Evolutionary conservation across 306 rosid genomes (phyloP), one percentile per base, ranked within the genome.

Genomic region (Castanopsis chinensis): DNA sequence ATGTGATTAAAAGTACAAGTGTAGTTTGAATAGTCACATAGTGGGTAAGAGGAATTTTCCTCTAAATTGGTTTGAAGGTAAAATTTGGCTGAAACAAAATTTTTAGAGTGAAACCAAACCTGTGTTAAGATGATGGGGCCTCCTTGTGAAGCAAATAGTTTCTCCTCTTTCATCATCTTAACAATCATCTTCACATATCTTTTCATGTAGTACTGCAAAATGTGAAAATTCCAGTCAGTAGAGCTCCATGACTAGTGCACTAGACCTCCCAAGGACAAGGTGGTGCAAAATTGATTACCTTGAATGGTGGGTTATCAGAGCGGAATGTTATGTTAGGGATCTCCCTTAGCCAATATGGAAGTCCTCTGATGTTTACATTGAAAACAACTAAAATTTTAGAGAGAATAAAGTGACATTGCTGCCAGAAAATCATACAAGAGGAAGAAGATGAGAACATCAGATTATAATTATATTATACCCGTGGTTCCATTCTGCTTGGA

Each of bases 401-500:
- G 5, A 80, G 15, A 53, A 23, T 49, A 60, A n/a, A 33, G n/a
- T 15, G 41, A 8, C 37, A 77, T 17, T 5, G 37, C 1, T 49
- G 58, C 3, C 2, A 53, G 6, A 55, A 30, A 54, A 73, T 52
- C 43, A 18, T 73, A 27, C 15, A 18, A 33, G 52, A 73, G 8
- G 27, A 55, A 25, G 20, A 18, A 25, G 65, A 57, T 32, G 54
- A 83, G 79, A 77, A 76, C n/a, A n/a, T 6, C 19, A 25, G 14
- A 1, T 18, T 51, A 60, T 81, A 94, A n/a, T 6, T 19, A 25
- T 13, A 1, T 18, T 59, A 60, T 81, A 94, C 98, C 99, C 99
- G 23, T 95, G 98, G 72, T 93, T 95, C 98, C 98, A 95, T 80
- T 95, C 99, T 5, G 98, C 99, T 81, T 95, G 98, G 82, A 95